Evolutionary conservation across 2,329 filamentous ascomycete genomes (phyloP), one percentile per base, ranked within the genome.

Genomic region (Tricladium varicosporioides): DNA sequence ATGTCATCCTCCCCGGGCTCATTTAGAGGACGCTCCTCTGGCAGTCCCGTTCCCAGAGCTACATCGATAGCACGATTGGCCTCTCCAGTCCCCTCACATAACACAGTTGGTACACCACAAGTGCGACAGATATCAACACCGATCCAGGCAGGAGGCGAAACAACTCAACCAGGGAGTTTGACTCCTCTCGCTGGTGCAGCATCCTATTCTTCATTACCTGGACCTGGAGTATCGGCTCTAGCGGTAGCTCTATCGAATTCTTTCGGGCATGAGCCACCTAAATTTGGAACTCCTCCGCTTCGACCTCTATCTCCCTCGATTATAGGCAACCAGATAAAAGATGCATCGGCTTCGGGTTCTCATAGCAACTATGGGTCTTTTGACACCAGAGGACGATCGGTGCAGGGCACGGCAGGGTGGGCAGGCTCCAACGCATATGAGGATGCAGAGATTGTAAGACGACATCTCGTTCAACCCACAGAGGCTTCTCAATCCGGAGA

Each of bases 401-500:
- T 72, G 60, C 71, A 74, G 59, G 69, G 77, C 15, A 60, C 69
- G 52, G 69, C 72, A 48, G 69, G 77, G 50, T 72, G 71, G 58
- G 72, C 73, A 50, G 81, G 79, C 48, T 74, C 78, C 43, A 84
- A 79, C 18, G 85, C 87, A 4, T 88, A 87, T 69, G 92, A 97
- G 74, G 91, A 97, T 67, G 88, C 92, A 14, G 92, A 97, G 71
- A 91, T 97, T 53, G 83, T 99, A 63, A 92, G 87, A 71, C 83
- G 93, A 64, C 94, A 99, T 78, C 75, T 96, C 66, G 91, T 97
- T 16, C 84, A 88, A 68, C 86, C 89, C n/a, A 77, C 78, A 2
- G 78, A 83, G 46, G 77, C 80, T 32, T 74, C 76, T 18, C 63
- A 65, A 51, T 22, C 43, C 4, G 51, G 49, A 33, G 65, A 65